These are phyloP conservation scores for Podospora conica DNA, from an alignment of 495 filamentous ascomycete genomes.

Conservation along the genomic window DNA sequence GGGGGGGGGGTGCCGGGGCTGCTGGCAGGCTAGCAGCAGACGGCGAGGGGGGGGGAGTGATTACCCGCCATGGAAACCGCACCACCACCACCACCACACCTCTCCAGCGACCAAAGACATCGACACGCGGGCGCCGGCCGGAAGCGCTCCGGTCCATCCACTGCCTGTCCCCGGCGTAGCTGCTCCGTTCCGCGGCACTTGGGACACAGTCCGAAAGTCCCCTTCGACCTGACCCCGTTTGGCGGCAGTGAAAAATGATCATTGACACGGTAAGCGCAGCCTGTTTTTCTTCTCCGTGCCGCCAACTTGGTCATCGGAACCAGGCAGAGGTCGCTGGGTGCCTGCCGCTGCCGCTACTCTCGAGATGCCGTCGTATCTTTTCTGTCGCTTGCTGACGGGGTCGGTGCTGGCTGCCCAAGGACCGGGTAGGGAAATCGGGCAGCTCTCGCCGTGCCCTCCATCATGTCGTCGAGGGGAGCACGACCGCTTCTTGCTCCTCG, in stretches of 20 bases:
- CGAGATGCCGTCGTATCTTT: not conserved
- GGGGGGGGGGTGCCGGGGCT: not conserved
- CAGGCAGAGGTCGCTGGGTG: not conserved
- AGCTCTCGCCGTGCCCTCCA: not conserved
- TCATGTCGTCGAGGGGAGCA: not conserved
- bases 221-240: not conserved
- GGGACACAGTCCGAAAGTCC: not conserved
- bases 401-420: constrained; percentile 3
- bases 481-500: not conserved
- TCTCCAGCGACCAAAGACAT: not conserved
- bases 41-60: not conserved
- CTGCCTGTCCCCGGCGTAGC: not conserved
- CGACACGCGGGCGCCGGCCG: not conserved
- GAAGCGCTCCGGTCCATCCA: constrained; percentile 6
- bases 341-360: not conserved
- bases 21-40: not conserved
- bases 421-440: not conserved
- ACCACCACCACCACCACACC: not conserved
- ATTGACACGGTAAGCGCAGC: constrained; percentile 9
- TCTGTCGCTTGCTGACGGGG: not conserved
- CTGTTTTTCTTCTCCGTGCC: not conserved
- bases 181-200: not conserved
- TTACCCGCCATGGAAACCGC: constrained; percentile 1
- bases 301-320: not conserved
- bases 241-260: constrained; percentile 5